Evolutionary conservation across 2,329 filamentous ascomycete genomes (phyloP), one percentile per base, ranked within the genome.

Genomic region (Nothomitra cinnamomea): DNA sequence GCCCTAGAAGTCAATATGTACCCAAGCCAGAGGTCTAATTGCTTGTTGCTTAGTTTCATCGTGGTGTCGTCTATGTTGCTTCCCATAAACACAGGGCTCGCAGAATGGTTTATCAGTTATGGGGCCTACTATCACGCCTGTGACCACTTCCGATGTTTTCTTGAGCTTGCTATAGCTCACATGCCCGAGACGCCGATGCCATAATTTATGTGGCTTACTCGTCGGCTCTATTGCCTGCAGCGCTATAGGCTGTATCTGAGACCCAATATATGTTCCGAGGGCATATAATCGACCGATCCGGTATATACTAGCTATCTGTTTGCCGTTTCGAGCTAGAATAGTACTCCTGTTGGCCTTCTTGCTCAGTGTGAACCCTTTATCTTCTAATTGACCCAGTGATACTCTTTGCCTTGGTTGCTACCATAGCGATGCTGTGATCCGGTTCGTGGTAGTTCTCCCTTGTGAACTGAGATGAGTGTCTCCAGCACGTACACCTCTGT

Each of bases 401-500:
- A 45, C 51, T n/a, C n/a, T n/a, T n/a, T n/a, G n/a, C n/a, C n/a
- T n/a, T n/a, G n/a, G n/a, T n/a, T n/a, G n/a, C n/a, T n/a, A n/a
- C n/a, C n/a, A n/a, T n/a, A n/a, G n/a, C n/a, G n/a, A n/a, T n/a
- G n/a, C n/a, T n/a, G n/a, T n/a, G n/a, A n/a, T n/a, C n/a, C n/a
- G n/a, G n/a, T n/a, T n/a, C n/a, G n/a, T n/a, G n/a, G n/a, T n/a
- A n/a, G n/a, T n/a, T n/a, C n/a, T n/a, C n/a, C n/a, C n/a, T 61
- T 59, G 35, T 55, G 54, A 1, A 60, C 58, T 19, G 60, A 61
- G 17, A 61, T 32, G 1, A 61, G 21, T 1, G 55, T 52, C 51
- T 61, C 59, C 6, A 61, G 10, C 12, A 57, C 21, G 36, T 41
- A 56, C n/a, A 53, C 49, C 42, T 57, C 56, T 5, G 24, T 2